Percentiles rank a stretch among this genome's conserved stretches.
Evolutionary conservation across 495 filamentous ascomycete genomes (phyloP).

Genomic region (Penicillium bialowiezense): DNA sequence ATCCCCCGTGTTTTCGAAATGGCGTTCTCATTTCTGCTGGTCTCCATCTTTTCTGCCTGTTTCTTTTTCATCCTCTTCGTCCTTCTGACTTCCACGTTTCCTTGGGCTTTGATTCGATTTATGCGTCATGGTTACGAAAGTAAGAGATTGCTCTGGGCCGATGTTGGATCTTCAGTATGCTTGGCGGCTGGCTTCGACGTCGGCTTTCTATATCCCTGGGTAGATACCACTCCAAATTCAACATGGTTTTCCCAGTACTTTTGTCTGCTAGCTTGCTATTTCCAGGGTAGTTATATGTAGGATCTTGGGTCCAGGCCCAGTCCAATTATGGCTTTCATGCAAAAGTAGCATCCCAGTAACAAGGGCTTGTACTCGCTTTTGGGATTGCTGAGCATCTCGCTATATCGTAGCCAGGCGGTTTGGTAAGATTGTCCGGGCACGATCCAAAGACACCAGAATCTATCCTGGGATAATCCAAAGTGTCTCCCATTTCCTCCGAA

Average conservation of each 20-base stretch:
- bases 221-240: conserved; percentile 16
- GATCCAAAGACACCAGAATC: too few relatives aligned
- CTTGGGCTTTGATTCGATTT: conserved; percentile 3
- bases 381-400: too few relatives aligned
- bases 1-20: conserved; percentile 1
- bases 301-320: too few relatives aligned
- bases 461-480: too few relatives aligned
- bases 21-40: conserved; percentile 1
- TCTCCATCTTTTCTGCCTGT: conserved; percentile 2
- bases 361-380: too few relatives aligned
- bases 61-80: not conserved
- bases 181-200: not conserved
- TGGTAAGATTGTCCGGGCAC: too few relatives aligned
- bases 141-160: conserved; percentile 5
- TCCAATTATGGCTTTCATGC: too few relatives aligned
- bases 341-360: too few relatives aligned
- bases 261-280: too few relatives aligned
- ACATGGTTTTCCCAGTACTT: conserved; percentile 3
- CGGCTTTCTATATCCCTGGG: conserved; percentile 5
- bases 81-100: conserved; percentile 1
- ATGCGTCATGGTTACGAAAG: conserved; percentile 15
- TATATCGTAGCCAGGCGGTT: too few relatives aligned
- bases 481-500: too few relatives aligned
- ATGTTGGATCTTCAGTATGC: not conserved
- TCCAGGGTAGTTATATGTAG: too few relatives aligned